phyloP scores from a whole-genome alignment of 139 green algal species.

The Coccomyxa sp. region DNA sequence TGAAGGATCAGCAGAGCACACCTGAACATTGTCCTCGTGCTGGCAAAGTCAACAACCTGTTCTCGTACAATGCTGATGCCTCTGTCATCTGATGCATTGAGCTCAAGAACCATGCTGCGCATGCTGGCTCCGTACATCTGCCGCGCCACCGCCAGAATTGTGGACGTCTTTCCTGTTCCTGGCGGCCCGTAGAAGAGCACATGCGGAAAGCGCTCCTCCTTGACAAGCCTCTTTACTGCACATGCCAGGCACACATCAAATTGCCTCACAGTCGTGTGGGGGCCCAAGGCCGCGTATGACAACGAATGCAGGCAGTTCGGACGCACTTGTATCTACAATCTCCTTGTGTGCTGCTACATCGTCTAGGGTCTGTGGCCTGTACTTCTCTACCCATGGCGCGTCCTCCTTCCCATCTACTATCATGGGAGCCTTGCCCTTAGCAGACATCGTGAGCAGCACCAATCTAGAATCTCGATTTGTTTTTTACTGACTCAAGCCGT shows the following conservation, averaged over 20 bases:
- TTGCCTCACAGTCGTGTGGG: no score
- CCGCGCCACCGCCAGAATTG: slow-evolving; percentile 87
- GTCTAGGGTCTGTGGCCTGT: slow-evolving; percentile 83
- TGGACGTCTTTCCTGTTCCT: slow-evolving; percentile 98
- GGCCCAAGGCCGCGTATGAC: no score
- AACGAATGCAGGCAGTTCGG: neutral
- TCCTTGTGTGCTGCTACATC: slow-evolving; percentile 94
- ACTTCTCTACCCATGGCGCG: slow-evolving; percentile 94
- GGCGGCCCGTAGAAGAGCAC: slow-evolving; percentile 97
- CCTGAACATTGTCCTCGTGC: slow-evolving; percentile 87
- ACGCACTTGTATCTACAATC: slow-evolving; percentile 95
- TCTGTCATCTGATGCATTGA: slow-evolving; percentile 95
- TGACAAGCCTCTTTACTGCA: slow-evolving; percentile 75
- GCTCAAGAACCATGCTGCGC: slow-evolving; percentile 86
- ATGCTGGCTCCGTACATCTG: slow-evolving; percentile 84
- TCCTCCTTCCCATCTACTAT: neutral
- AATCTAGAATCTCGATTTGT: no score
- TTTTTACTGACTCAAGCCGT: no score
- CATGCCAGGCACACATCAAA: neutral
- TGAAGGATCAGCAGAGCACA: slow-evolving; percentile 13
- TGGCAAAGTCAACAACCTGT: slow-evolving; percentile 97
- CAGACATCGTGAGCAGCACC: neutral
- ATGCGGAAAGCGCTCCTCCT: slow-evolving; percentile 87
- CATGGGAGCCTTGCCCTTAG: neutral
- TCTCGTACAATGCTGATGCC: slow-evolving; percentile 93